phyloP scores from a whole-genome alignment of 768 basidiomycete species.

The Tricholoma terreum region DNA sequence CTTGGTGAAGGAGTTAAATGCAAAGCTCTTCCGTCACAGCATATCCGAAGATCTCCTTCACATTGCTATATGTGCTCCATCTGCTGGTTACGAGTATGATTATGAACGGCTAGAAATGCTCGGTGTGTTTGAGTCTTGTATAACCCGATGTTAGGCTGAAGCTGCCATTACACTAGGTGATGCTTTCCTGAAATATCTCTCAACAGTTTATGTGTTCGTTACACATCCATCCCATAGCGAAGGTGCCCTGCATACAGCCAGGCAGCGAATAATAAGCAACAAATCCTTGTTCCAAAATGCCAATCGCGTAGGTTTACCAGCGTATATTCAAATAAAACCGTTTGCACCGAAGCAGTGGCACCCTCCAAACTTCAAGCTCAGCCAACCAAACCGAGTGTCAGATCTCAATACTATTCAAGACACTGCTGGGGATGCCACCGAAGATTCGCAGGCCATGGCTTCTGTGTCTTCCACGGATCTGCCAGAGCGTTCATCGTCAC shows the following conservation, averaged over 20 bases:
- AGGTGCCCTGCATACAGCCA: conserved; percentile 60
- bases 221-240: conserved; percentile 62
- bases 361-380: conserved; percentile 41
- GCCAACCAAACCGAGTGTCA: background rate
- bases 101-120: conserved; percentile 85
- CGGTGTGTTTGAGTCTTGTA: conserved; percentile 41
- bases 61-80: conserved; percentile 66
- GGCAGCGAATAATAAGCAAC: conserved; percentile 76
- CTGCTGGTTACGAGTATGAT: conserved; percentile 65
- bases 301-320: conserved; percentile 56
- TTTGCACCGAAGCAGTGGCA: conserved; percentile 67
- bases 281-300: conserved; percentile 57
- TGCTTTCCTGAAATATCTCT: conserved; percentile 77
- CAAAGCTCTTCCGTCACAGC: conserved; percentile 57
- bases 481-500: background rate
- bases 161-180: conserved; percentile 50
- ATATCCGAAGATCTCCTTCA: conserved; percentile 61
- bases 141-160: background rate
- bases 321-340: conserved; percentile 70
- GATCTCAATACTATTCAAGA: background rate
- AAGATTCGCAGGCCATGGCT: background rate
- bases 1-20: conserved; percentile 76
- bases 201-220: conserved; percentile 72
- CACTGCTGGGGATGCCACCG: no score
- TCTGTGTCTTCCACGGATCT: background rate